Percentiles rank a stretch among this genome's conserved stretches.
Evolutionary conservation across 352 stramenopile species (phyloP).

Genomic region (Pythium graminicola): DNA sequence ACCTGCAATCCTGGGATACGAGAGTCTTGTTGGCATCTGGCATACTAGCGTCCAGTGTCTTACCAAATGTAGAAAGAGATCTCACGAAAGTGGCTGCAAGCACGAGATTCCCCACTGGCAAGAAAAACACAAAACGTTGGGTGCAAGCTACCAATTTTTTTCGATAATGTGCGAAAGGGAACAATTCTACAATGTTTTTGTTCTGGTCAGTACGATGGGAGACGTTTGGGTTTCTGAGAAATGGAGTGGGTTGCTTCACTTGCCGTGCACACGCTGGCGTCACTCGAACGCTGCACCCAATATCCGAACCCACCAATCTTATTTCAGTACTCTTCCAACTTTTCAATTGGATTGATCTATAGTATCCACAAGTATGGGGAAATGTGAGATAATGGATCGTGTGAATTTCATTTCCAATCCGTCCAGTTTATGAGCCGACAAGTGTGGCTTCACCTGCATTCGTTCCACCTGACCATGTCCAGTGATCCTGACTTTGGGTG

Average conservation of each 20-base stretch:
- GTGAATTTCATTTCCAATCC: neutral
- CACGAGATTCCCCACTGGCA: too few species aligned
- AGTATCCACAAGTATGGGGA: neutral
- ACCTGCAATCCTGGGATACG: too few species aligned
- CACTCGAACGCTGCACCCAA: conserved; percentile 6
- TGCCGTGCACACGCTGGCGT: conserved; percentile 7
- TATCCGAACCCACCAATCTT: conserved; percentile 15
- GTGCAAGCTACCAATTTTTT: too few species aligned
- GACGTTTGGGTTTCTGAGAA: neutral
- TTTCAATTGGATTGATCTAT: neutral
- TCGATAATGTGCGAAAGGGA: neutral
- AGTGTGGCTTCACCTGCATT: conserved; percentile 10
- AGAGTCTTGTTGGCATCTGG: too few species aligned
- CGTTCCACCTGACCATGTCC: neutral
- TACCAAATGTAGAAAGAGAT: conserved; percentile 1
- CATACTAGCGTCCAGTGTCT: too few species aligned
- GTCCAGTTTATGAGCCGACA: conserved; percentile 20
- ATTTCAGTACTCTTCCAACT: neutral
- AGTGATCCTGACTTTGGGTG: conserved; percentile 10
- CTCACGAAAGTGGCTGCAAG: conserved; percentile 7
- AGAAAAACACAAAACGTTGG: too few species aligned
- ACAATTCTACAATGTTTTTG: neutral
- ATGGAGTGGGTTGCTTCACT: neutral
- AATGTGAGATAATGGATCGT: conserved; percentile 6
- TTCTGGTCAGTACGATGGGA: too few species aligned